Conservation (phyloP, 2,329 filamentous ascomycete species). For the Penicillium paneum region DNA sequence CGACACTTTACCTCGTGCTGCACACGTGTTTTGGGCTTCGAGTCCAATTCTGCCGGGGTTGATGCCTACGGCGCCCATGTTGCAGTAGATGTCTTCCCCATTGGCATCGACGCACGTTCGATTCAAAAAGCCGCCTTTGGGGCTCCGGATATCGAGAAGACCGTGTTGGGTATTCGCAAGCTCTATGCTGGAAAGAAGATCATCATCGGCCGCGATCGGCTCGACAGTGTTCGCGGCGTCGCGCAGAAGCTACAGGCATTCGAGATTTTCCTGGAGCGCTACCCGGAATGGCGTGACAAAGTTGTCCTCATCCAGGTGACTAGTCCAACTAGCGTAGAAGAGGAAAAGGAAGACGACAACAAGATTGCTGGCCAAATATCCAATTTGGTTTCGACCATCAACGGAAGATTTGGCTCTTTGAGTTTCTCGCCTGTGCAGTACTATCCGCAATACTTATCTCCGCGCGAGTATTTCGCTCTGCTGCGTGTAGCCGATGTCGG, state of each 20-base stretch:
- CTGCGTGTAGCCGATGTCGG: conserved; percentile 86
- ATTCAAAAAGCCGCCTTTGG: conserved; percentile 74
- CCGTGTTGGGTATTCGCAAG: conserved; percentile 66
- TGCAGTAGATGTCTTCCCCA: conserved; percentile 88
- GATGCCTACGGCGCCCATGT: conserved; percentile 87
- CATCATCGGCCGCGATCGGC: conserved; percentile 89
- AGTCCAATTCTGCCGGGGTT: conserved; percentile 78
- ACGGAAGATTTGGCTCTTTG: conserved; percentile 82
- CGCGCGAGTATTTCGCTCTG: conserved; percentile 92
- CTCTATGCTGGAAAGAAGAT: conserved; percentile 89
- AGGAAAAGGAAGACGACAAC: conserved; percentile 73
- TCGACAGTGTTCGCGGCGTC: conserved; percentile 89
- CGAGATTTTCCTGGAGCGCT: conserved; percentile 83
- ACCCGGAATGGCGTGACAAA: conserved; percentile 87
- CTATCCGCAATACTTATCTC: conserved; percentile 86
- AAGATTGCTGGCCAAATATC: conserved; percentile 87
- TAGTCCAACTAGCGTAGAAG: conserved; percentile 76
- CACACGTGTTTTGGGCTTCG: conserved; percentile 84
- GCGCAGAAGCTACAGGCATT: conserved; percentile 96
- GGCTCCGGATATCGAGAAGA: conserved; percentile 66
- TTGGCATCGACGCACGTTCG: conserved; percentile 84
- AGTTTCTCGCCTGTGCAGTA: conserved; percentile 90
- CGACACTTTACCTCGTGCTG: conserved; percentile 94
- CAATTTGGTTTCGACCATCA: conserved; percentile 86
- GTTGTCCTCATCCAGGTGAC: conserved; percentile 95